Base-by-base conservation (phyloP, 1,284 basidiomycete species). In the Somion occarium region DNA sequence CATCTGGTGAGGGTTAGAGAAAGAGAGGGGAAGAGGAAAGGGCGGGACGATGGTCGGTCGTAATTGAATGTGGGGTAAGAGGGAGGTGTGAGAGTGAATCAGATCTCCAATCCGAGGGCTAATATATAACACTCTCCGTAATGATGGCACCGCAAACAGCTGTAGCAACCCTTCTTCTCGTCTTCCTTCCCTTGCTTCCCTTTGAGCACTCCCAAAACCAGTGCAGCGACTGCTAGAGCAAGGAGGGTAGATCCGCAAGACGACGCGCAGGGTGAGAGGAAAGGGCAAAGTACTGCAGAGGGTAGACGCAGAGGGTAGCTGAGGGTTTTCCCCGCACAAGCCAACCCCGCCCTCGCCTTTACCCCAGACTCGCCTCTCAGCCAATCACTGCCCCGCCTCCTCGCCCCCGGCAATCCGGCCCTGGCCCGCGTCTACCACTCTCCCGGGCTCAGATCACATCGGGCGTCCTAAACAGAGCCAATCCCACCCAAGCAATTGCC, bases 21-120 rank as follows among this genome's bases (percentile, higher is more conserved):
- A 12, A 11, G 22, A 22, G 19, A 34, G 44, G 5, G 44, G 38
- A 9, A 20, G n/a, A n/a, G 45, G 20, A 19, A 44, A 34, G 24
- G 22, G 24, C 20, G 45, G 9, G 39, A 42, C 39, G 39, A 42
- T 42, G 39, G 30, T 34, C 30, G 30, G 30, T 7, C 7, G 15
- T 34, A 34, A 34, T 34, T 45, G 24, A 48, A 48, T 52, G 53
- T n/a, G 47, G 46, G 45, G 23, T 22, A n/a, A 22, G 20, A 42
- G 23, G 27, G 43, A 52, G 49, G 43, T 20, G 38, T 15, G 50
- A 52, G 39, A 45, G 50, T 13, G 53, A 41, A 44, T 44, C 43
- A 44, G 23, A 44, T 44, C 43, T 22, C n/a, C 19, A 24, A 34
- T 34, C 30, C 30, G 18, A 18, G 13, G 18, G 43, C 7, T 42